phyloP scores from a whole-genome alignment of 768 basidiomycete genomes.

The Mycena polygramma region DNA sequence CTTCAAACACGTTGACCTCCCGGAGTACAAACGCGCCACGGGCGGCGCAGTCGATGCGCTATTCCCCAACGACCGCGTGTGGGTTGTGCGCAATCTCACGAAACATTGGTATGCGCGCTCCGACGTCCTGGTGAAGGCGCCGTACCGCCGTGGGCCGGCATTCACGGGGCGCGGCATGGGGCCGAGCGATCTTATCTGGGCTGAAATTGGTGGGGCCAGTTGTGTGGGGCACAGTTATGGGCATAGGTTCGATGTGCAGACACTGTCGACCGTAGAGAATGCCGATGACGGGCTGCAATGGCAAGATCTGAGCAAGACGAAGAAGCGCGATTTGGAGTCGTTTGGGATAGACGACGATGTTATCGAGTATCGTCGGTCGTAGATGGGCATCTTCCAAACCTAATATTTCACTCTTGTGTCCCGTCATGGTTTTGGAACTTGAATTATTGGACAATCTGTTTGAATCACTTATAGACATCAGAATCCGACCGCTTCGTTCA shows the following conservation, averaged over 20 bases:
- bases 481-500: too few relatives aligned
- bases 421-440: too few relatives aligned
- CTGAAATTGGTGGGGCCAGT: constrained; percentile 5
- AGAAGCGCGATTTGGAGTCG: background rate
- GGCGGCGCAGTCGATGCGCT: background rate
- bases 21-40: constrained; percentile 7
- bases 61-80: constrained; percentile 18
- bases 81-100: constrained; percentile 29
- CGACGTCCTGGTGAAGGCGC: constrained; percentile 4
- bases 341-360: constrained; percentile 4
- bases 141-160: background rate
- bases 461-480: too few relatives aligned
- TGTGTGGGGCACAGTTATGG: background rate
- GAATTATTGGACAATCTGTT: too few relatives aligned
- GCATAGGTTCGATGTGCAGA: constrained; percentile 16
- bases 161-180: background rate
- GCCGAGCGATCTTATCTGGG: constrained; percentile 20
- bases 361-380: background rate
- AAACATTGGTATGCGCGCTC: constrained; percentile 24
- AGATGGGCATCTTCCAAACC: too few relatives aligned
- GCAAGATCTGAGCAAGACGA: constrained; percentile 5
- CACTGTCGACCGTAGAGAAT: background rate
- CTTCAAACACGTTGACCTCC: constrained; percentile 9
- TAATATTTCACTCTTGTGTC: too few relatives aligned
- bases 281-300: background rate